phyloP scores from a whole-genome alignment of 768 basidiomycete genomes.

The Rhizopogon rudus region DNA sequence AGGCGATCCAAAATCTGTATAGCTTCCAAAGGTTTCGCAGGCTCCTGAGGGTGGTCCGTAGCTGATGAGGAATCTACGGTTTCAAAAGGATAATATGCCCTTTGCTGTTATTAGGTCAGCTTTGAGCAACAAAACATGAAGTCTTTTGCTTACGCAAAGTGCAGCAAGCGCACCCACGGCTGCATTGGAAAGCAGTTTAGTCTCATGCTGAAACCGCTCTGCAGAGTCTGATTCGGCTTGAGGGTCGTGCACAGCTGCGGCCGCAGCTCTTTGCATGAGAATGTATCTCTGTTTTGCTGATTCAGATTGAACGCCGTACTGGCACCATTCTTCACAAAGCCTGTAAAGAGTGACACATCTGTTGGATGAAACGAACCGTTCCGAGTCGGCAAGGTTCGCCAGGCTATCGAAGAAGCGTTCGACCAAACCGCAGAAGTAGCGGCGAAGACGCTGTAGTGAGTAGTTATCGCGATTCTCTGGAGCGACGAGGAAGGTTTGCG shows the following conservation, averaged over 20 bases:
- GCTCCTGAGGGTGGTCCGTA: conserved; percentile 52
- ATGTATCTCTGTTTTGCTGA: conserved; percentile 63
- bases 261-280: conserved; percentile 65
- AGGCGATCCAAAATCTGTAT: conserved; percentile 57
- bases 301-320: conserved; percentile 73
- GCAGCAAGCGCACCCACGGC: conserved; percentile 86
- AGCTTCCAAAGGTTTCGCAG: conserved; percentile 49
- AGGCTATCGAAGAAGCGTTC: conserved; percentile 82
- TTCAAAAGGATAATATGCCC: conserved; percentile 69
- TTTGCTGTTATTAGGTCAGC: conserved; percentile 46
- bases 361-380: conserved; percentile 69
- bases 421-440: conserved; percentile 88
- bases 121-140: background rate
- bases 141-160: conserved; percentile 63
- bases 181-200: conserved; percentile 67
- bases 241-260: conserved; percentile 49
- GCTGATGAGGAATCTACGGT: conserved; percentile 51
- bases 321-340: conserved; percentile 92
- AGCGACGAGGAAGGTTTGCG: conserved; percentile 70
- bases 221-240: conserved; percentile 44
- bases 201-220: conserved; percentile 67
- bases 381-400: conserved; percentile 63
- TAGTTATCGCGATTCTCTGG: conserved; percentile 71
- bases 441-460: conserved; percentile 73
- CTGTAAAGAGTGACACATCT: conserved; percentile 78